Percentiles rank a stretch among this genome's conserved stretches.
phyloP scores from a whole-genome alignment of 2,329 filamentous ascomycete genomes.

The Alternaria consortialis region DNA sequence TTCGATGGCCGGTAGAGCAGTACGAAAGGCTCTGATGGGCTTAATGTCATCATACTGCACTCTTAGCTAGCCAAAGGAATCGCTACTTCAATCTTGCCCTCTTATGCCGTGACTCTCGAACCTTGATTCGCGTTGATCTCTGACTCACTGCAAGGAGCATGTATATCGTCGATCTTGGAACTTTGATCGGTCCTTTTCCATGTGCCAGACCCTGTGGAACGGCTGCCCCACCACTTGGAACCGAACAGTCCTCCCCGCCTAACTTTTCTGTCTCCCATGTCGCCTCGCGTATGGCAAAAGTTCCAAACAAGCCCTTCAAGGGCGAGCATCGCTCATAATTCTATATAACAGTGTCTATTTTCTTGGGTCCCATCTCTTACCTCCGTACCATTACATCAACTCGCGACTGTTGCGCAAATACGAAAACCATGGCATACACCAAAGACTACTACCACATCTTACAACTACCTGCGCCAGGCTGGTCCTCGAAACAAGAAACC shows the following conservation, averaged over 20 bases:
- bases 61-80: conserved; percentile 44
- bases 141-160: conserved; percentile 1
- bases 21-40: conserved; percentile 28
- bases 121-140: not conserved
- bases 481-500: conserved; percentile 5
- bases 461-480: conserved; percentile 24
- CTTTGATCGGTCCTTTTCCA: conserved; percentile 20
- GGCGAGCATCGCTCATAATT: not conserved
- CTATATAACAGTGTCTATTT: accelerated
- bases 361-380: too few relatives aligned
- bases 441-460: conserved; percentile 46
- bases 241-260: conserved; percentile 14
- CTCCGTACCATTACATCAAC: not conserved
- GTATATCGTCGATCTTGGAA: conserved; percentile 5
- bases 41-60: conserved; percentile 38
- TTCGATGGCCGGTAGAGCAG: conserved; percentile 27
- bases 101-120: conserved; percentile 1
- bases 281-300: conserved; percentile 12
- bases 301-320: conserved; percentile 4
- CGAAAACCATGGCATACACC: conserved; percentile 30
- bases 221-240: conserved; percentile 22
- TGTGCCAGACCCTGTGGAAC: conserved; percentile 17
- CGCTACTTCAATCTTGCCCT: conserved; percentile 32
- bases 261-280: conserved; percentile 18
- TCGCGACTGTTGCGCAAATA: not conserved